Percentiles rank a stretch among this genome's conserved stretches.
phyloP scores from a whole-genome alignment of 441 rosid genomes.

The Oxalis stricta region DNA sequence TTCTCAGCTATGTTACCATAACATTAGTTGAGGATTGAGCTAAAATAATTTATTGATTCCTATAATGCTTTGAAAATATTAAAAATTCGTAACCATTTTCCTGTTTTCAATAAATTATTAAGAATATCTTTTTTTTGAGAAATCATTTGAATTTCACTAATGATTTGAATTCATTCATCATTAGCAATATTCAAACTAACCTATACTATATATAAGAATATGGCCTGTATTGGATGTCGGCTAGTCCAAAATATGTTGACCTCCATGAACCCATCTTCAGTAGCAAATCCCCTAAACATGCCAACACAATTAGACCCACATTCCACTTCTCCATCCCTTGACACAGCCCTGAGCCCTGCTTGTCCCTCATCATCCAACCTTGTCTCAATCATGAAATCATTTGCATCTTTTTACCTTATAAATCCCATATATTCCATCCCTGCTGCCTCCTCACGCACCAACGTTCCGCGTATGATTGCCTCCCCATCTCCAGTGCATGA shows the following conservation, averaged over 20 bases:
- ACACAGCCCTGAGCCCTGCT: slow-evolving; percentile 66
- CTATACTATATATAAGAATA: too few species aligned
- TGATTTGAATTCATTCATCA: too few species aligned
- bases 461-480: slow-evolving; percentile 74
- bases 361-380: slow-evolving; percentile 69
- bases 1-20: too few species aligned
- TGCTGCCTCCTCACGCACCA: slow-evolving; percentile 83
- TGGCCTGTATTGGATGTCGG: too few species aligned
- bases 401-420: slow-evolving; percentile 67
- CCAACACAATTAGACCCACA: slow-evolving; percentile 47
- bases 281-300: slow-evolving; percentile 59
- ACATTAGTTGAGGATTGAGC: too few species aligned
- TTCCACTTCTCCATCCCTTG: slow-evolving; percentile 47
- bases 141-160: too few species aligned
- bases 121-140: too few species aligned
- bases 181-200: too few species aligned
- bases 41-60: too few species aligned
- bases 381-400: slow-evolving; percentile 56
- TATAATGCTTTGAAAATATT: too few species aligned
- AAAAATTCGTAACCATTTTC: too few species aligned
- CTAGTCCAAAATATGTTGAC: slow-evolving; percentile 41
- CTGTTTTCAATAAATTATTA: too few species aligned
- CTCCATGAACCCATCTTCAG: slow-evolving; percentile 50
- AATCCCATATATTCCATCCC: slow-evolving; percentile 90
- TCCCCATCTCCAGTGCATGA: slow-evolving; percentile 97